phyloP scores from a whole-genome alignment of 2,329 filamentous ascomycete genomes.

The Sporothrix pallida region DNA sequence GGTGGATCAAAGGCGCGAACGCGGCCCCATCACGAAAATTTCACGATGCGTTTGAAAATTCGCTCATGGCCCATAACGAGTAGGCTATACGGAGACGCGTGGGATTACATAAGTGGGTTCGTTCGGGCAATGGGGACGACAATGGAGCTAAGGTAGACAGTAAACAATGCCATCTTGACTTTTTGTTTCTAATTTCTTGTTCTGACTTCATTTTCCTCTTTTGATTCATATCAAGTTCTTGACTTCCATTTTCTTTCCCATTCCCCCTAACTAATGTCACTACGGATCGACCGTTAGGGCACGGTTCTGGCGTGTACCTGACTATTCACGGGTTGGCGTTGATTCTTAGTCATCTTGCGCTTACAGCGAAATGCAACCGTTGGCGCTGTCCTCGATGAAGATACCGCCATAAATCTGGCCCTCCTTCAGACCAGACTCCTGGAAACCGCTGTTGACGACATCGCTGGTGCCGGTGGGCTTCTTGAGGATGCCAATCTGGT shows the following conservation, averaged over 20 bases:
- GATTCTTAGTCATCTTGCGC: neutral
- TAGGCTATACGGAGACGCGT: neutral
- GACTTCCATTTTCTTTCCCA: too few relatives aligned
- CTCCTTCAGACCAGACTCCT: constrained; percentile 54
- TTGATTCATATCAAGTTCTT: neutral
- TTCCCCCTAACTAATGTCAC: neutral
- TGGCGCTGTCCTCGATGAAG: constrained; percentile 55
- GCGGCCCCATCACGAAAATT: neutral
- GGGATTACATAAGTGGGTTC: neutral
- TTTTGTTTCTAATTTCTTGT: neutral
- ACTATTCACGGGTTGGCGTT: neutral
- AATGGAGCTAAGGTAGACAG: neutral
- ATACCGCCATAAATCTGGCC: constrained; percentile 58
- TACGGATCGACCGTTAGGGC: neutral
- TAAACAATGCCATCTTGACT: neutral
- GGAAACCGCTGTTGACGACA: constrained; percentile 57
- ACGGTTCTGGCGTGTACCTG: neutral
- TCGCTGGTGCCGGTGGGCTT: constrained; percentile 59
- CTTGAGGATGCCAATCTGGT: constrained; percentile 65
- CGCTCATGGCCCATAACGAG: neutral
- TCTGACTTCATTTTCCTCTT: neutral
- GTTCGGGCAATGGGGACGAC: neutral
- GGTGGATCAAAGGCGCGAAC: neutral
- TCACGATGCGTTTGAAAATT: constrained; percentile 5
- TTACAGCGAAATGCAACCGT: constrained; percentile 51